Conservation (phyloP, 2,329 filamentous ascomycete species). For the Aspergillus latus region DNA sequence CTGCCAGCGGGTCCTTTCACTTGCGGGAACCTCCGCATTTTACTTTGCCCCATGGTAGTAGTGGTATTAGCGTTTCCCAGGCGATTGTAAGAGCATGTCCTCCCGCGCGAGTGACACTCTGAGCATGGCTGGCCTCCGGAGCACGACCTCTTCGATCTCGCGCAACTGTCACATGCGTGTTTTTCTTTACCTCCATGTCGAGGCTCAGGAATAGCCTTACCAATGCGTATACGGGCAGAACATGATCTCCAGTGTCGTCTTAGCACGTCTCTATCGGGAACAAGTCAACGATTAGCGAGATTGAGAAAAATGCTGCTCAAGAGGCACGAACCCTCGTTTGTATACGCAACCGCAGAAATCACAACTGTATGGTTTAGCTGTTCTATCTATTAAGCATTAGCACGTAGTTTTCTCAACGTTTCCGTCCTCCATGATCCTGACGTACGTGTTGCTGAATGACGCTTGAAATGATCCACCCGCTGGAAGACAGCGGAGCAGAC, state of each 20-base stretch:
- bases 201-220: conserved; percentile 24
- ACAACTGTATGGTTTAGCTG: conserved; percentile 21
- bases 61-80: conserved; percentile 6
- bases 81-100: conserved; percentile 26
- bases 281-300: background rate
- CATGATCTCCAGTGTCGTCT: conserved; percentile 33
- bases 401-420: background rate
- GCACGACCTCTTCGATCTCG: conserved; percentile 29
- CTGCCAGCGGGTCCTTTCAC: background rate
- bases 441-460: conserved; percentile 28
- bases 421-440: background rate
- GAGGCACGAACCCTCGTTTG: conserved; percentile 27
- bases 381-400: conserved; percentile 21
- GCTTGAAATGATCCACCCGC: conserved; percentile 29
- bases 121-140: conserved; percentile 24
- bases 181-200: conserved; percentile 28
- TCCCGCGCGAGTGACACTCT: conserved; percentile 24
- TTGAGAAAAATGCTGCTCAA: background rate
- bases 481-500: conserved; percentile 27
- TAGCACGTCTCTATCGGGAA: conserved; percentile 24
- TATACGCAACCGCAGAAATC: conserved; percentile 28
- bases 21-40: background rate
- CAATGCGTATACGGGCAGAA: conserved; percentile 21
- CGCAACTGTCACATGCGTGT: conserved; percentile 33
- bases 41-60: background rate